These are phyloP conservation scores for Hordeum pubiflorum DNA, from an alignment of 202 grass and related monocot species.

Conservation along the genomic window DNA sequence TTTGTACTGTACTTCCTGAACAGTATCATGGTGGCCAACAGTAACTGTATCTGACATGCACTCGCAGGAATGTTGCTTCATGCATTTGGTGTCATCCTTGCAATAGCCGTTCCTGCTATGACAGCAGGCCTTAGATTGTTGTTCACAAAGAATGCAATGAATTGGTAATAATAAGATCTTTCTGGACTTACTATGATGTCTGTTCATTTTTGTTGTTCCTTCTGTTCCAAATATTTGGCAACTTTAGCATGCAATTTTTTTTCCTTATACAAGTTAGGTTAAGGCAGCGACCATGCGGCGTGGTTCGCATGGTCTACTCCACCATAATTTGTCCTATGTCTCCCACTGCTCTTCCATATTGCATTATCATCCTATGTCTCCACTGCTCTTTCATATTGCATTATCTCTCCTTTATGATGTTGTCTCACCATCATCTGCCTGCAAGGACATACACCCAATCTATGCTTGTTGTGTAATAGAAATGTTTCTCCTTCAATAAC, in stretches of 20 bases:
- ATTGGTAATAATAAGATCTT: slow-evolving; percentile 60
- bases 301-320: neutral
- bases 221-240: neutral
- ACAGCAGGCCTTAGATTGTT: slow-evolving; percentile 70
- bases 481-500: slow-evolving; percentile 9
- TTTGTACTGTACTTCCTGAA: neutral
- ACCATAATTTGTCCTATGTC: neutral
- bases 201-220: slow-evolving; percentile 2
- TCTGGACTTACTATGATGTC: slow-evolving; percentile 2
- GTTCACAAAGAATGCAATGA: slow-evolving; percentile 93
- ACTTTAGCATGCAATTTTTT: neutral
- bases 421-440: neutral
- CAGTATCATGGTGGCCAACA: slow-evolving; percentile 1
- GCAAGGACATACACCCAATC: neutral
- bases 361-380: neutral
- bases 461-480: slow-evolving; percentile 4
- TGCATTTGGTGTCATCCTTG: slow-evolving; percentile 58
- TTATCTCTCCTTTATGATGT: neutral
- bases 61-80: slow-evolving; percentile 82
- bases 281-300: neutral
- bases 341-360: neutral
- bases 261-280: neutral
- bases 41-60: slow-evolving; percentile 22
- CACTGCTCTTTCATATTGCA: neutral
- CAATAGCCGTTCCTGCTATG: slow-evolving; percentile 66